Evolutionary conservation across 192 early-diverging fungal genomes (phyloP).

Genomic region (Geranomyces michiganensis): DNA sequence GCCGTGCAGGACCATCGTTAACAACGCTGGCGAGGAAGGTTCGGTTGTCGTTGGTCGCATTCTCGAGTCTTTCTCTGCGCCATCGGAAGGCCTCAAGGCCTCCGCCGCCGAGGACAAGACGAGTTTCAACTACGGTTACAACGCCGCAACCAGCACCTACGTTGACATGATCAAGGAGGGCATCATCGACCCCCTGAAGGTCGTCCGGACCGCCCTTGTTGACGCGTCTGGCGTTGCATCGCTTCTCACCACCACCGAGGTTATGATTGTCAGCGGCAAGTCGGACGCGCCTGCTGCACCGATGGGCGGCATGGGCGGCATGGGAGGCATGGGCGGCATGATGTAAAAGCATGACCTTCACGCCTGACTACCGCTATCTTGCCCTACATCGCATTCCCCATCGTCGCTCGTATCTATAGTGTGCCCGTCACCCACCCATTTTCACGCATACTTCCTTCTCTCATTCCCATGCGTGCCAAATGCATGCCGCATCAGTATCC

Average conservation of each 20-base stretch:
- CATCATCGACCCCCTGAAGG: constrained; percentile 99
- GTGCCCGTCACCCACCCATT: too few relatives aligned
- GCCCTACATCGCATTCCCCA: too few relatives aligned
- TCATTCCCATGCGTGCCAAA: too few relatives aligned
- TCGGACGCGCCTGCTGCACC: constrained; percentile 59
- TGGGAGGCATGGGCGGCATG: constrained; percentile 78
- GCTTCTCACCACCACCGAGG: constrained; percentile 96
- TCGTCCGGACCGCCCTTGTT: constrained; percentile 95
- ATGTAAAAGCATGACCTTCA: too few relatives aligned
- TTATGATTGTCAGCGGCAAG: constrained; percentile 94
- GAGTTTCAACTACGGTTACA: constrained; percentile 92
- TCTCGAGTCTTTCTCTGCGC: constrained; percentile 71
- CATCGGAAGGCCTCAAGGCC: constrained; percentile 39
- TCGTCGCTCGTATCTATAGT: too few relatives aligned
- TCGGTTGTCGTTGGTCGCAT: constrained; percentile 94
- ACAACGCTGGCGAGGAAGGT: constrained; percentile 98
- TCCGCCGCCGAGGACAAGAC: constrained; percentile 1
- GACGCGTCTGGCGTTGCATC: constrained; percentile 97
- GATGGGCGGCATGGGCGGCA: constrained; percentile 67
- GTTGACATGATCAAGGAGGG: constrained; percentile 96
- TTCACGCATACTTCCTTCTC: too few relatives aligned
- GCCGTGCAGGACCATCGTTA: constrained; percentile 91
- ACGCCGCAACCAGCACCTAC: constrained; percentile 91
- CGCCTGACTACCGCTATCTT: too few relatives aligned
- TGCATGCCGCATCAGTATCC: too few relatives aligned